Percentiles rank a stretch among this genome's conserved stretches.
Conservation (phyloP, 345 rosid species). For the Bruguiera parviflora region DNA sequence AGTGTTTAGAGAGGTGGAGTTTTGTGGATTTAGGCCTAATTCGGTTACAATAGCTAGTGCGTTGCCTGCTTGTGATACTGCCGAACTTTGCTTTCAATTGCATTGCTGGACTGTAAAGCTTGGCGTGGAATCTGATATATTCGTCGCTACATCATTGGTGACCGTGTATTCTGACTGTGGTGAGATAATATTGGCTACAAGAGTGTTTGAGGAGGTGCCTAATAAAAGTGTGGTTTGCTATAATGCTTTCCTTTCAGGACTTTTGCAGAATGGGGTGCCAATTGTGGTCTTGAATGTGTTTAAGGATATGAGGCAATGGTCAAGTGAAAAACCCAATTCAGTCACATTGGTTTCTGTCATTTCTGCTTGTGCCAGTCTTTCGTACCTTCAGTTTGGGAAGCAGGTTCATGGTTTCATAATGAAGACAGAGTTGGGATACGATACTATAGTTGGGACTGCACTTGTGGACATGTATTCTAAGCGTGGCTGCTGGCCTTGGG, state of each 20-base stretch:
- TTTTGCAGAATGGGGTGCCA: slow-evolving; percentile 46
- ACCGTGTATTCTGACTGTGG: slow-evolving; percentile 44
- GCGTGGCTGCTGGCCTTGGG: slow-evolving; percentile 48
- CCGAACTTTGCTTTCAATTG: slow-evolving; percentile 38
- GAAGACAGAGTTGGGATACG: slow-evolving; percentile 34
- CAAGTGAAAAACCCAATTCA: slow-evolving; percentile 39
- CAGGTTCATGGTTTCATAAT: slow-evolving; percentile 48
- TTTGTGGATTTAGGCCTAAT: slow-evolving; percentile 41
- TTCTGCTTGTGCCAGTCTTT: slow-evolving; percentile 50
- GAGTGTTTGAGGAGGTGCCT: slow-evolving; percentile 43
- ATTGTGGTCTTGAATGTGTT: slow-evolving; percentile 40
- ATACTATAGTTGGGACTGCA: slow-evolving; percentile 47
- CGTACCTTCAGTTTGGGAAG: slow-evolving; percentile 41
- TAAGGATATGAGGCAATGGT: slow-evolving; percentile 45
- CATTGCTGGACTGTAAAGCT: slow-evolving; percentile 54
- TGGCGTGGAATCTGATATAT: slow-evolving; percentile 50
- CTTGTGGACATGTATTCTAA: slow-evolving; percentile 65
- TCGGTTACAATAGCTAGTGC: slow-evolving; percentile 52
- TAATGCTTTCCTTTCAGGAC: slow-evolving; percentile 52
- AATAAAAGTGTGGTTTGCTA: slow-evolving; percentile 50
- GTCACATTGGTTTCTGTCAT: slow-evolving; percentile 47
- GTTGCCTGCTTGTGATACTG: slow-evolving; percentile 41
- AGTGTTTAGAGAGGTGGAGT: slow-evolving; percentile 39
- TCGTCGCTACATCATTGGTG: slow-evolving; percentile 56
- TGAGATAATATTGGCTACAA: slow-evolving; percentile 39